Base-by-base conservation (phyloP, 148 eudicot species). In the Rhododendron molle region DNA sequence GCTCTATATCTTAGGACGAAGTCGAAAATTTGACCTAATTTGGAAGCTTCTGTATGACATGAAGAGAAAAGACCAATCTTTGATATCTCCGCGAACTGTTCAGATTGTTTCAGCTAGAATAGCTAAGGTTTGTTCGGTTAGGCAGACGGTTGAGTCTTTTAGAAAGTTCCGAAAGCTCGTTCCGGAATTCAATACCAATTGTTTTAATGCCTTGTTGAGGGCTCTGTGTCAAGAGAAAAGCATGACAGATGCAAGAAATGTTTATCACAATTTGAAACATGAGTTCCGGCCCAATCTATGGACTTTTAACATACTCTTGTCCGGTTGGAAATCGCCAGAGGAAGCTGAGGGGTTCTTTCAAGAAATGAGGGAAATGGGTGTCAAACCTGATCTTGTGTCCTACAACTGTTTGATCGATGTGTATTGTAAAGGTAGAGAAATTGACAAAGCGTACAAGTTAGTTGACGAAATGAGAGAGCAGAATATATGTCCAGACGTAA, bases 401-500 rank as follows among this genome's bases (percentile, higher is more conserved):
- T 96, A 94, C 62, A 95, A 95, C 87, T 88, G 99, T 81, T 91
- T 96, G 92, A 90, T 96, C 74, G 97, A 96, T 92, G 96, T 94
- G 76, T 94, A 93, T 71, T 94, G 97, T 85, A 95, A 95, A 85
- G 88, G 89, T 56, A 90, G 89, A 20, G 95, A 96, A 49, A 82
- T 95, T 44, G 92, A 92, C 65, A 95, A 94, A 88, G 99, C 97
- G 0, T 81, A 87, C 18, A 58, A 91, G 83, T 79, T 94, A 89
- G 20, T 95, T 32, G 93, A 90, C 34, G 83, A 90, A 86, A 95
- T 96, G 96, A 88, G 89, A 5, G 96, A 90, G 34, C 85, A 89
- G 72, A 95, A 88, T 85, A 76, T 96, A 4, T 56, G 76, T 1
- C 94, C 94, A 20, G 98, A 95, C 87, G 99, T 96, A 88, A 95